phyloP scores from a whole-genome alignment of 352 stramenopile species.

The Globisporangium ultimum region DNA sequence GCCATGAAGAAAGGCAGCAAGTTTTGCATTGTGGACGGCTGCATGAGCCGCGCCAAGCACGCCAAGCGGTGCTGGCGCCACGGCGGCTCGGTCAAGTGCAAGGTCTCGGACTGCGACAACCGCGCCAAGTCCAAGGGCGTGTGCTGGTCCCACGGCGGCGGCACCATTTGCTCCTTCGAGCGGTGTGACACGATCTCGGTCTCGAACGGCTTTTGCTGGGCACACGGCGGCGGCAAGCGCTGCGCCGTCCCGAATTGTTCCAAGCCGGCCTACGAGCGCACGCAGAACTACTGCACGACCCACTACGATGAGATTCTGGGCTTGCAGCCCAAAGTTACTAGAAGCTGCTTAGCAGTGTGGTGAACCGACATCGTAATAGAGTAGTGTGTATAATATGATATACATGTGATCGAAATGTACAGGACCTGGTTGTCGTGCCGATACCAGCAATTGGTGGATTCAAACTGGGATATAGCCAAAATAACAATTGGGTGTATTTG shows the following conservation, averaged over 20 bases:
- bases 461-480: no score
- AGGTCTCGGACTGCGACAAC: constrained; percentile 36
- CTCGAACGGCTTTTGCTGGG: constrained; percentile 55
- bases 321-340: no score
- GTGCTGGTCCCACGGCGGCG: constrained; percentile 53
- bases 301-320: constrained; percentile 25
- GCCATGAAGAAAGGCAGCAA: constrained; percentile 41
- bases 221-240: constrained; percentile 19
- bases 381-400: no score
- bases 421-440: no score
- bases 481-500: no score
- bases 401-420: no score
- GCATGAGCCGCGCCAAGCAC: no score
- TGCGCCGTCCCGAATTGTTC: constrained; percentile 13
- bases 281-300: constrained; percentile 41
- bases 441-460: no score
- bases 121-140: constrained; percentile 49
- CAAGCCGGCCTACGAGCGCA: constrained; percentile 46
- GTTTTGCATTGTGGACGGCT: constrained; percentile 49
- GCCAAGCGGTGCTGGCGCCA: constrained; percentile 50
- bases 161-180: constrained; percentile 34
- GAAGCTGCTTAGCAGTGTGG: no score
- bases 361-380: no score
- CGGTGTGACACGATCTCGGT: constrained; percentile 42
- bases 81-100: constrained; percentile 53